Percentiles rank a stretch among this genome's conserved stretches.
Evolutionary conservation across 2,329 filamentous ascomycete species (phyloP).

Genomic region (Trichoderma gracile): DNA sequence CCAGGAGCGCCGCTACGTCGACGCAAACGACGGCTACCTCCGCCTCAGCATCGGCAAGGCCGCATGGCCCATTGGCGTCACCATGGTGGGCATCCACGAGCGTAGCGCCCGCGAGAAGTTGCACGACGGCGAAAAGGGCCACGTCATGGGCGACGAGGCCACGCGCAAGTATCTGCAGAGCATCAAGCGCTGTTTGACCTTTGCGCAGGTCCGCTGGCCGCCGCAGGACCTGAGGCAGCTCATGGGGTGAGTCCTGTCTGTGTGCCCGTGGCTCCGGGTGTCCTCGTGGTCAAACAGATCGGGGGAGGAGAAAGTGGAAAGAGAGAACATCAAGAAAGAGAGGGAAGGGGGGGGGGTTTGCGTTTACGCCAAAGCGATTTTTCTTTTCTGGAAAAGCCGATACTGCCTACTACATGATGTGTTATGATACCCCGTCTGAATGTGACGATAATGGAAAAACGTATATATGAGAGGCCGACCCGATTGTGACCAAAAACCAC

Average conservation of each 20-base stretch:
- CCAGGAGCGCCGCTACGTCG: conserved; percentile 88
- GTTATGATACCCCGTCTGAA: conserved; percentile 25
- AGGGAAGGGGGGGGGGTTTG: neutral
- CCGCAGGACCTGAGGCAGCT: conserved; percentile 89
- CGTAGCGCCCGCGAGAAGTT: conserved; percentile 92
- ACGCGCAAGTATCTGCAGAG: conserved; percentile 96
- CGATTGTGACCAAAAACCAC: neutral
- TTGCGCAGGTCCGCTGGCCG: conserved; percentile 95
- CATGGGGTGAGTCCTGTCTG: conserved; percentile 65
- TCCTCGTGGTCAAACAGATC: neutral
- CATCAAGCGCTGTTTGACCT: conserved; percentile 94
- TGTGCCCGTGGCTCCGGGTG: neutral
- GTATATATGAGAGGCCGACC: conserved; percentile 3
- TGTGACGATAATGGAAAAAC: conserved; percentile 4
- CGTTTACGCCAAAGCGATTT: neutral
- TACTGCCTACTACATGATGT: neutral
- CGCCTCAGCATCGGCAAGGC: conserved; percentile 92
- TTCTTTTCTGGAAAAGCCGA: neutral
- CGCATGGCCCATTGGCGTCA: conserved; percentile 98
- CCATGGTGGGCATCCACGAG: conserved; percentile 99
- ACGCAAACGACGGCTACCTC: conserved; percentile 94
- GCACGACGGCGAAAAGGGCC: conserved; percentile 81
- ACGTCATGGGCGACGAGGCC: conserved; percentile 95
- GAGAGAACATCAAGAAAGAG: neutral
- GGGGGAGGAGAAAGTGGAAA: neutral